Base-by-base conservation (phyloP, 768 basidiomycete genomes). In the Amanita muscaria region DNA sequence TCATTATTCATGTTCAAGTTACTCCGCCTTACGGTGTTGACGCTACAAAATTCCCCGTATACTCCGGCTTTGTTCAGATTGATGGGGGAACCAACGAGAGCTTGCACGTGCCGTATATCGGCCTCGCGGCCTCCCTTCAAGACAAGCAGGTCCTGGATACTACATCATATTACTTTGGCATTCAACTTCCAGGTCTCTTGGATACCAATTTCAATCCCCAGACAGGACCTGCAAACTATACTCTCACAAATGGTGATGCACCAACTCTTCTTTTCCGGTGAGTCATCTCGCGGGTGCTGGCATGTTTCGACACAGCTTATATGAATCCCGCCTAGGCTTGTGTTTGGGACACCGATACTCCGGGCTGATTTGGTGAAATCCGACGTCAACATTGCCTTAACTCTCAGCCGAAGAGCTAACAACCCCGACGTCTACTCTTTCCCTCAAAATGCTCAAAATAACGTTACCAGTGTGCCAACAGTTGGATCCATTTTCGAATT, bases 1-100 rank as follows among this genome's bases (percentile, higher is more conserved):
- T 62, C 8, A 53, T 53, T 15, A 56, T 79, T 43, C 49, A 58
- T 5, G 66, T 67, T 2, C 56, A 52, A 15, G 68, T 81, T 58
- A 62, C 50, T 2, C 65, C 70, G 0, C 78, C 78, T 0, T 46
- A 46, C 0, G 56, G 68, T 1, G 59, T 64, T 12, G 54, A 72
- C 37, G 63, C 72, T 22, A 56, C 65, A 22, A 64, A 69, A 2
- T 70, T 76, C 59, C 79, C 79, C 16, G 62, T 77, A 45, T 77
- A 71, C 60, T 74, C 73, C 21, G 77, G 76, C 3, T 76, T 65
- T 61, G 70, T 79, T 22, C 61, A 67, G 36, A 53, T 68, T 22
- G 59, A 61, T 41, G 64, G 58, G 38, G 56, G 51, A 10, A 48
- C 51, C n/a, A n/a, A n/a, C 10, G 64, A 67, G 46, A 64, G 50